phyloP scores from a whole-genome alignment of 139 green algal species.

The Chlorella sp. region DNA sequence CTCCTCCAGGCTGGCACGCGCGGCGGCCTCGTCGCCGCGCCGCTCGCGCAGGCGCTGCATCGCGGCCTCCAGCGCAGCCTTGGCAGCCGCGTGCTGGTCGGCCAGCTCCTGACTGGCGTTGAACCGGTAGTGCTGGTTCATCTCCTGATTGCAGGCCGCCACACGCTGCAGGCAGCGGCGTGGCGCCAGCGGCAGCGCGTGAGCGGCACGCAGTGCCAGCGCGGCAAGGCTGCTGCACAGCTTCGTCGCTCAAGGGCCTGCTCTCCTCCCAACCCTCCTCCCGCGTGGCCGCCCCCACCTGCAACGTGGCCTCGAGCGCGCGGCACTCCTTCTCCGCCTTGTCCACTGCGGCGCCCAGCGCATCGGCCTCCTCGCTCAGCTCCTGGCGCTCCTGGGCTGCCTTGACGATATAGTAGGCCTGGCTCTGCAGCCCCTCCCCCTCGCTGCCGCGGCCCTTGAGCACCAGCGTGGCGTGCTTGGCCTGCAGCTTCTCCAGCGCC shows the following conservation, averaged over 20 bases:
- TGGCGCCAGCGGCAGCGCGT: no score
- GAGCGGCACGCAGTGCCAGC: no score
- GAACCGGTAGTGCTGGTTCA: not conserved
- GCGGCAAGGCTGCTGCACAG: not conserved
- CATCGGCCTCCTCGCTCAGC: constrained; percentile 58
- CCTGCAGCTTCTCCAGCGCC: constrained; percentile 66
- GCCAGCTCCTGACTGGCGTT: not conserved
- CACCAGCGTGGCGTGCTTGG: constrained; percentile 66
- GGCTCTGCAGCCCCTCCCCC: constrained; percentile 53
- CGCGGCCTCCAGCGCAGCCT: constrained; percentile 2
- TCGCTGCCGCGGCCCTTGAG: constrained; percentile 25
- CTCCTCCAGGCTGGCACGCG: not conserved
- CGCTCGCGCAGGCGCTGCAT: not conserved
- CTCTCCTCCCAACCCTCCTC: not conserved
- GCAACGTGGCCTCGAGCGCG: constrained; percentile 9
- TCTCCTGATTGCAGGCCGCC: not conserved
- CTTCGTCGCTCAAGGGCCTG: not conserved
- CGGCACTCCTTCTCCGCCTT: constrained; percentile 13
- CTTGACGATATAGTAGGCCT: constrained; percentile 95
- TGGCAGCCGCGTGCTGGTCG: constrained; percentile 8
- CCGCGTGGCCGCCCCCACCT: not conserved
- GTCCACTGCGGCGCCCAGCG: not conserved
- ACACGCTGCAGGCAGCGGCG: not conserved
- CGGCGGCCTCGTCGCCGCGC: not conserved
- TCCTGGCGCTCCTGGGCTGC: constrained; percentile 81